Conservation (phyloP, 352 stramenopile species). For the Pseudoperonospora humuli region DNA sequence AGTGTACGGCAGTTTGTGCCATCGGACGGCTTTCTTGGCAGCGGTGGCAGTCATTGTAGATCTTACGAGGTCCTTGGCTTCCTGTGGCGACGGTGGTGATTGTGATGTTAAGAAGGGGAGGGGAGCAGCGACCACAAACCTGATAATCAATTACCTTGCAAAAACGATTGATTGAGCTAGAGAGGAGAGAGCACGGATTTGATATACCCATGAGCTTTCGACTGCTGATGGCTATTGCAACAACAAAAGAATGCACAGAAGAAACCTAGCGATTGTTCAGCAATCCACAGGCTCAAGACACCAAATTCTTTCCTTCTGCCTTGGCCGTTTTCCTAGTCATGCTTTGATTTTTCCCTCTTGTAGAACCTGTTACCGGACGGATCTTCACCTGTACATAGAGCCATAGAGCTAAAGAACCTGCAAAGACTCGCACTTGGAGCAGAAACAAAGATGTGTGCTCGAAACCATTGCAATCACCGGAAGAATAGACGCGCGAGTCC, state of each 20-base stretch:
- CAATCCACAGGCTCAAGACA: too few species aligned
- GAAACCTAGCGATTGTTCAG: too few species aligned
- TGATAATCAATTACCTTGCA: constrained; percentile 2
- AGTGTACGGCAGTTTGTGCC: constrained; percentile 73
- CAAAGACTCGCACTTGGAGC: constrained; percentile 1
- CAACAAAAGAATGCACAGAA: neutral
- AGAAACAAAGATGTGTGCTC: constrained; percentile 16
- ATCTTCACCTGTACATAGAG: neutral
- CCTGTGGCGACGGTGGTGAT: constrained; percentile 12
- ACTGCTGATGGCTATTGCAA: too few species aligned
- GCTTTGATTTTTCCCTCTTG: neutral
- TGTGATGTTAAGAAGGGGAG: constrained; percentile 9
- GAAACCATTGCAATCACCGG: constrained; percentile 28
- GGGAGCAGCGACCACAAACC: constrained; percentile 14
- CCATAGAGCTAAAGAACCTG: neutral
- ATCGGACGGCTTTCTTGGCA: constrained; percentile 63
- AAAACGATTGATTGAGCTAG: neutral
- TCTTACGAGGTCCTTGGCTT: constrained; percentile 1
- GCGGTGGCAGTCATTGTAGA: constrained; percentile 39
- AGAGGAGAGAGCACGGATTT: neutral
- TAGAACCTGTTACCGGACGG: constrained; percentile 1
- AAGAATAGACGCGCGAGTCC: constrained; percentile 42
- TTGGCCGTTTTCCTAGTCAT: neutral
- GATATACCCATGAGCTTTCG: neutral
- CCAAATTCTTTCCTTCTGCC: too few species aligned